Evolutionary conservation across 2,329 filamentous ascomycete species (phyloP), one percentile per base, ranked within the genome.

Genomic region (Aspergillus sojae): DNA sequence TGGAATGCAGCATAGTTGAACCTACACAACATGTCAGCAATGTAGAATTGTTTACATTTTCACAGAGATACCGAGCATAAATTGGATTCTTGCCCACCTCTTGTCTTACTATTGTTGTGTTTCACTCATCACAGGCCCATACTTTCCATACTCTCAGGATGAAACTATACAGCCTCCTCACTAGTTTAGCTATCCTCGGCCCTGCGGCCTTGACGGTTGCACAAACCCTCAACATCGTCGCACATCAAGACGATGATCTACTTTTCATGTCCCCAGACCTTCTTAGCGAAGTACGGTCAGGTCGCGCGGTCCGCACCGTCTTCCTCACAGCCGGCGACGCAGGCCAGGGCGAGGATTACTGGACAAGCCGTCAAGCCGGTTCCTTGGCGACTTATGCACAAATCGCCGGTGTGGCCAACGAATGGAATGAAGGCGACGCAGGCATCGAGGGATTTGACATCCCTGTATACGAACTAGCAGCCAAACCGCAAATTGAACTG

Each of bases 311-410:
- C 3, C 67, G 68, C 45, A 68, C 68, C 7, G 41, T 70, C 59
- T 70, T 65, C 52, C 48, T 70, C 21, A 70, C 68, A 2, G 68
- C 68, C 5, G 68, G 68, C 16, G 68, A 70, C 16, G 65, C 67
- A 10, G 68, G 67, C 5, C 23, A 56, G 1, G 65, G 56, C 26
- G 34, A 50, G 14, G 55, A 14, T 34, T 70, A 68, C 60, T 68
- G 68, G 67, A 46, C 12, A 12, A 30, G 53, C n/a, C 68, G 67
- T 2, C 58, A 70, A 50, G 28, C 16, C 14, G 65, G 67, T 6
- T 57, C 65, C 4, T 48, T 58, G 2, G 64, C 65, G 5, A 64
- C 67, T 5, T 68, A 70, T 34, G 63, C 65, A 4, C 30, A 55
- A 2, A 70, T 70, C 57, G 56, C 50, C 11, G 60, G 59, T 3